Percentiles rank a stretch among this genome's conserved stretches.
Evolutionary conservation across 2,329 filamentous ascomycete genomes (phyloP).

Genomic region (Fusarium sp.): DNA sequence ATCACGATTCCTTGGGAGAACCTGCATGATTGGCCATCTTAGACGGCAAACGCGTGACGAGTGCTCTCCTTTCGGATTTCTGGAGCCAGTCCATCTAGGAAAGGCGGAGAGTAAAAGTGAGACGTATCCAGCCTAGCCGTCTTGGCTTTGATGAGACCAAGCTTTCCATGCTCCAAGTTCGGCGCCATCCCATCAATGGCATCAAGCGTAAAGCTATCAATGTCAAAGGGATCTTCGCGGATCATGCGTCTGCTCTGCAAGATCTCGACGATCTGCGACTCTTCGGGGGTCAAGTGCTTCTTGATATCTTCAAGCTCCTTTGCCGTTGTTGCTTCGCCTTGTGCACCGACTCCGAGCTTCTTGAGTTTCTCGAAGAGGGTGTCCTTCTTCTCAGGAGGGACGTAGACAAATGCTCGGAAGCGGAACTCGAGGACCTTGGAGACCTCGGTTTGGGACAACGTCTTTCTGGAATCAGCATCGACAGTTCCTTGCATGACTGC

Average conservation of each 20-base stretch:
- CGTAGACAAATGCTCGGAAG: constrained; percentile 45
- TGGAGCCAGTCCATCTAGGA: neutral
- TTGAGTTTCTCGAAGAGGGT: constrained; percentile 3
- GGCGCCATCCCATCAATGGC: constrained; percentile 39
- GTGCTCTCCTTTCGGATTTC: neutral
- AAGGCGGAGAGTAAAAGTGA: neutral
- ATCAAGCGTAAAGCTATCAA: constrained; percentile 49
- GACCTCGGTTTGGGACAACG: constrained; percentile 47
- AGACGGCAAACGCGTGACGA: neutral
- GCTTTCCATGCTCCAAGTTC: constrained; percentile 37
- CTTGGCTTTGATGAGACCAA: constrained; percentile 18
- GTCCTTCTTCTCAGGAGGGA: constrained; percentile 17
- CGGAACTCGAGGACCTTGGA: constrained; percentile 50
- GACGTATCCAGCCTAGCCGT: neutral
- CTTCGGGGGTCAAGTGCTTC: constrained; percentile 38
- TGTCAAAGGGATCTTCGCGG: constrained; percentile 47
- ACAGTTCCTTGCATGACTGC: constrained; percentile 54
- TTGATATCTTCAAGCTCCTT: constrained; percentile 17
- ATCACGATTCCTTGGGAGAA: too few relatives aligned
- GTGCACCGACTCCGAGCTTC: neutral
- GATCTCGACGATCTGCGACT: constrained; percentile 43
- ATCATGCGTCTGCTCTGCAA: constrained; percentile 47
- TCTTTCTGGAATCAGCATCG: constrained; percentile 40
- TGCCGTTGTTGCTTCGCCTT: neutral
- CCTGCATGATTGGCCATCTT: too few relatives aligned